Percentiles rank a stretch among this genome's conserved stretches.
These are phyloP conservation scores for Gymnopilus dilepis DNA, from an alignment of 768 basidiomycete species.

Conservation along the genomic window DNA sequence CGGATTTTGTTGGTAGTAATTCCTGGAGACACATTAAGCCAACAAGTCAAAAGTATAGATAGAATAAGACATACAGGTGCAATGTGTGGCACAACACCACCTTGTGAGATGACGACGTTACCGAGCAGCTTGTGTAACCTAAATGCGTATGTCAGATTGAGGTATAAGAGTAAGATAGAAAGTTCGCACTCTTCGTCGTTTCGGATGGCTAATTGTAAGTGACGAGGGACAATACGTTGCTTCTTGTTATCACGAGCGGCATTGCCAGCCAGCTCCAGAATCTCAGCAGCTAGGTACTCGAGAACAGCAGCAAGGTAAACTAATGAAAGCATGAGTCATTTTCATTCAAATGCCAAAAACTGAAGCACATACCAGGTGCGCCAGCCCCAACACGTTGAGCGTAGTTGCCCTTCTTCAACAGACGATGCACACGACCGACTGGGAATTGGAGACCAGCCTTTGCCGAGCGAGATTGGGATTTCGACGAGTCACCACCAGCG, in stretches of 20 bases:
- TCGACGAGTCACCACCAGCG: slow-evolving; percentile 71
- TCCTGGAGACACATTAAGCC: slow-evolving; percentile 37
- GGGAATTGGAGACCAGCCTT: slow-evolving; percentile 87
- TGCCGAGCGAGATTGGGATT: slow-evolving; percentile 77
- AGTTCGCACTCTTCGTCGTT: slow-evolving; percentile 81
- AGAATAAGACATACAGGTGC: slow-evolving; percentile 44
- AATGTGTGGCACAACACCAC: slow-evolving; percentile 82
- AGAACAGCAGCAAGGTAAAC: slow-evolving; percentile 93
- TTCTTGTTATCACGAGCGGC: slow-evolving; percentile 88
- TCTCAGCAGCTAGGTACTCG: slow-evolving; percentile 93
- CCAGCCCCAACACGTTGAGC: slow-evolving; percentile 90
- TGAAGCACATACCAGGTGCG: slow-evolving; percentile 65
- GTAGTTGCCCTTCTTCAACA: slow-evolving; percentile 89
- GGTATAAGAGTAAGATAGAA: not conserved
- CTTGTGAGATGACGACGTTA: slow-evolving; percentile 91
- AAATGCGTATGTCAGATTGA: slow-evolving; percentile 11
- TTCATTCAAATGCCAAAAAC: not conserved
- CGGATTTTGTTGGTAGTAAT: slow-evolving; percentile 47
- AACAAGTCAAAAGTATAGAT: not conserved
- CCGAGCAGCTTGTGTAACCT: slow-evolving; percentile 85
- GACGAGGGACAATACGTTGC: slow-evolving; percentile 94
- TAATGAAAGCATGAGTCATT: slow-evolving; percentile 36
- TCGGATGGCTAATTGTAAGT: slow-evolving; percentile 91
- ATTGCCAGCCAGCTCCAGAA: slow-evolving; percentile 91
- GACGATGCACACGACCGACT: slow-evolving; percentile 92